These are phyloP conservation scores for Dendrobium nobile DNA, from an alignment of 106 monocot genomes.

Conservation along the genomic window DNA sequence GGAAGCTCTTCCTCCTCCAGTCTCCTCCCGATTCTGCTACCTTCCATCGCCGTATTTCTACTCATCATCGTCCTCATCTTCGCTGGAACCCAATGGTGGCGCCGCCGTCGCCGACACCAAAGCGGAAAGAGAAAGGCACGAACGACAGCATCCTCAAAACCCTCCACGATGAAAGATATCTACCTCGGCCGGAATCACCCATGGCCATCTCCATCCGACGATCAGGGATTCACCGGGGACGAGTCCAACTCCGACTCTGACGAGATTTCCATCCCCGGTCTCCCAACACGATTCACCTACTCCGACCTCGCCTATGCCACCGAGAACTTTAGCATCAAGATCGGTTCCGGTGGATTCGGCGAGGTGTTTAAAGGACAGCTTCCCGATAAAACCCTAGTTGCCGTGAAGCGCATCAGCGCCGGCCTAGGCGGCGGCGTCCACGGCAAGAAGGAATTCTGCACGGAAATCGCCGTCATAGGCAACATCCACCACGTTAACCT, in stretches of 20 bases:
- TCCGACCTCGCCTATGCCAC: slow-evolving; percentile 49
- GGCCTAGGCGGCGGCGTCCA: slow-evolving; percentile 43
- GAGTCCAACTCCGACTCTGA: slow-evolving; percentile 21
- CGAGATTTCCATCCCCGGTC: slow-evolving; percentile 63
- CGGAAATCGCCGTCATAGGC: slow-evolving; percentile 92
- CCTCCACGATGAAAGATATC: slow-evolving; percentile 9
- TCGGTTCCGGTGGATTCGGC: slow-evolving; percentile 93
- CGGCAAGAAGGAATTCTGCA: slow-evolving; percentile 72
- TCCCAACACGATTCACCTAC: slow-evolving; percentile 67
- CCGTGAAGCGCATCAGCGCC: slow-evolving; percentile 66
- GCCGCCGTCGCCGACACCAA: slow-evolving; percentile 5
- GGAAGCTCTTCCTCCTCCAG: background rate
- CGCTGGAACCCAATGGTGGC: slow-evolving; percentile 27
- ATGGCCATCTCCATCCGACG: slow-evolving; percentile 4
- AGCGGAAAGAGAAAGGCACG: background rate
- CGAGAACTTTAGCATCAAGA: slow-evolving; percentile 37
- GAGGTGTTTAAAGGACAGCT: slow-evolving; percentile 77
- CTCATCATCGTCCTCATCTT: slow-evolving; percentile 34
- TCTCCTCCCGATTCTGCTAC: slow-evolving; percentile 48
- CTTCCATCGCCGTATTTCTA: slow-evolving; percentile 46
- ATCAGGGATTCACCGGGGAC: background rate
- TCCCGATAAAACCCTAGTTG: slow-evolving; percentile 48
- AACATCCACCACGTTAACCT: slow-evolving; percentile 93
- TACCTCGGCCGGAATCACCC: slow-evolving; percentile 18
- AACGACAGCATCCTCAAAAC: background rate